These are phyloP conservation scores for Lupinus albus DNA, from an alignment of 306 rosid genomes.

Conservation along the genomic window DNA sequence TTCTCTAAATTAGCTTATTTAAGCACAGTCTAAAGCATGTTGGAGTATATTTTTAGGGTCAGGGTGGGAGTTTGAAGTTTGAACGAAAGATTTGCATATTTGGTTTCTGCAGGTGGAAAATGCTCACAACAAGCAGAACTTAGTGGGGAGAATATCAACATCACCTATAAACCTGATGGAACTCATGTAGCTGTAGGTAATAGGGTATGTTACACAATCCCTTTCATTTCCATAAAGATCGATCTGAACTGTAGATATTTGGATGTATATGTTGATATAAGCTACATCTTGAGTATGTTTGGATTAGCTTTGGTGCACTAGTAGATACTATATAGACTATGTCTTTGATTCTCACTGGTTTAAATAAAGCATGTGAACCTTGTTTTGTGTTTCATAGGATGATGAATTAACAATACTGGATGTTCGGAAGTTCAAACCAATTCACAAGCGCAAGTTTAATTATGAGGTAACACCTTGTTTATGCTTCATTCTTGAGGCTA, in stretches of 20 bases:
- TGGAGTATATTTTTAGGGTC: background rate
- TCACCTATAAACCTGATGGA: slow-evolving; percentile 97
- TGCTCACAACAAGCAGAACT: slow-evolving; percentile 90
- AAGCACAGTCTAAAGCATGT: slow-evolving; percentile 5
- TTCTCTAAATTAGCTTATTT: slow-evolving; percentile 8
- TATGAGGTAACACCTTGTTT: slow-evolving; percentile 69
- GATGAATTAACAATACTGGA: slow-evolving; percentile 93
- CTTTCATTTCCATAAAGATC: slow-evolving; percentile 37
- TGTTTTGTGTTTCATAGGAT: slow-evolving; percentile 56
- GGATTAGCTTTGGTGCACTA: slow-evolving; percentile 11
- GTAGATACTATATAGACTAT: slow-evolving; percentile 28
- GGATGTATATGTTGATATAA: slow-evolving; percentile 20
- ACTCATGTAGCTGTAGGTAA: slow-evolving; percentile 91
- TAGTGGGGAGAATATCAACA: slow-evolving; percentile 92
- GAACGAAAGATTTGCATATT: slow-evolving; percentile 27
- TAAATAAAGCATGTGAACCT: slow-evolving; percentile 14
- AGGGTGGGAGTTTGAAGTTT: background rate
- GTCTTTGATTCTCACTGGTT: slow-evolving; percentile 20
- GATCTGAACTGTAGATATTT: slow-evolving; percentile 34
- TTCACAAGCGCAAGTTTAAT: slow-evolving; percentile 88
- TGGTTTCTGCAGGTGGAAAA: slow-evolving; percentile 75
- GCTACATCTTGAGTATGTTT: background rate
- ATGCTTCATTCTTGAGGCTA: slow-evolving; percentile 21
- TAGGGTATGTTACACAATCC: slow-evolving; percentile 63
- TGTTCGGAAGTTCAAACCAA: slow-evolving; percentile 91